Base-by-base conservation (phyloP, 1,284 basidiomycete genomes). In the Wallemia mellicola region DNA sequence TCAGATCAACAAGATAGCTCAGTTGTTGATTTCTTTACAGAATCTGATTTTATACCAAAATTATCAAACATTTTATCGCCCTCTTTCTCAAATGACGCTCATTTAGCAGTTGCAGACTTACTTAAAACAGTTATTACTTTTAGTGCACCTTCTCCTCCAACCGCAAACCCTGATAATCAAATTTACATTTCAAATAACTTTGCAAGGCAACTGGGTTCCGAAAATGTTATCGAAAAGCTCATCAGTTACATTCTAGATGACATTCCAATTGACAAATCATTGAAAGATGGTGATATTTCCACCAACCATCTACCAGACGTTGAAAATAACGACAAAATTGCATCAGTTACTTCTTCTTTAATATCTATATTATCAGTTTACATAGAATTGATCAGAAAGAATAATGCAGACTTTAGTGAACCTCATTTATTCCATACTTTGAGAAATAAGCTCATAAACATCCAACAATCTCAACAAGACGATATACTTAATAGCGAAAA, bases 391-490 rank as follows among this genome's bases (percentile, higher is more conserved):
- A 96, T 99, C 65, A 79, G 94, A 60, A 91, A 96, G 70, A 98
- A 98, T 71, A 98, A 98, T 71, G 92, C 89, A 59, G 92, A 99
- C 69, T 95, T 91, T 69, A 92, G 94, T 67, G 94, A 99, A 72
- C 92, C 91, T 17, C 94, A 92, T 69, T 76, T 96, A n/a, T 94
- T 95, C 72, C 88, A 95, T 68, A 89, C 86, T 1, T 72, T 95
- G 54, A 81, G 89, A 58, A 88, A 91, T 68, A 79, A 86, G 57
- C 76, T 95, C 27, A 88, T 94, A 63, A 80, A 82, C 61, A 77
- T 88, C 3, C 84, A 87, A 66, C 84, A 87, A 64, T 79, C 82
- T 58, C 68, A 61, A 65, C 70, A 61, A 64, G 72, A 71, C 62
- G 62, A 64, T 24, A 26, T 11, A n/a, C 26, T 25, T 48, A 66